These are phyloP conservation scores for Blastomyces parvus DNA, from an alignment of 2,329 filamentous ascomycete species.

Conservation along the genomic window DNA sequence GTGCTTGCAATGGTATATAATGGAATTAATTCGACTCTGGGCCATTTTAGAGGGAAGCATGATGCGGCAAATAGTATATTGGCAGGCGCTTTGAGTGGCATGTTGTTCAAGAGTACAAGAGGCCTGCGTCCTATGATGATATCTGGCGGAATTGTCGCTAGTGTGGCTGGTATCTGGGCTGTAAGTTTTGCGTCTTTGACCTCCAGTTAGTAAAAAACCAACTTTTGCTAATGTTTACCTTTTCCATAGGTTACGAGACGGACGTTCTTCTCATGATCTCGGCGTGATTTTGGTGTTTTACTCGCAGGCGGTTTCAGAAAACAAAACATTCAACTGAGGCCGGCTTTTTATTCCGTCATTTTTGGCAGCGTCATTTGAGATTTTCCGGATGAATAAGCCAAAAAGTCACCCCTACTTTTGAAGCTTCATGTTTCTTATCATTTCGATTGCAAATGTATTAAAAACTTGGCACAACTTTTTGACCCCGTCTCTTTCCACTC, in stretches of 20 bases:
- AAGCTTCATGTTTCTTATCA: neutral
- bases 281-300: neutral
- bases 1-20: conserved; percentile 97
- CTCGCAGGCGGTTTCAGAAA: neutral
- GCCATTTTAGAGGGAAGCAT: conserved; percentile 70
- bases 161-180: conserved; percentile 78
- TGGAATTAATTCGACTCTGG: conserved; percentile 75
- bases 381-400: neutral
- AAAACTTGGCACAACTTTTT: conserved; percentile 15
- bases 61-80: conserved; percentile 81
- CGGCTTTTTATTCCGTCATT: neutral
- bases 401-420: neutral
- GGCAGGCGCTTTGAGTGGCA: conserved; percentile 79
- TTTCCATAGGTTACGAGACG: conserved; percentile 41
- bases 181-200: conserved; percentile 49
- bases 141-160: conserved; percentile 79
- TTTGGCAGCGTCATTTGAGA: neutral
- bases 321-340: neutral
- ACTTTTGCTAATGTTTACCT: conserved; percentile 15
- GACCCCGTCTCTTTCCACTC: conserved; percentile 33
- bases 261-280: conserved; percentile 38
- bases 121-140: conserved; percentile 89
- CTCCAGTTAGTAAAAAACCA: conserved; percentile 11
- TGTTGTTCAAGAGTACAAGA: conserved; percentile 92
- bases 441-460: conserved; percentile 5